Evolutionary conservation across 352 stramenopile species (phyloP), one percentile per base, ranked within the genome.

Genomic region (Globisporangium heterothallicum): DNA sequence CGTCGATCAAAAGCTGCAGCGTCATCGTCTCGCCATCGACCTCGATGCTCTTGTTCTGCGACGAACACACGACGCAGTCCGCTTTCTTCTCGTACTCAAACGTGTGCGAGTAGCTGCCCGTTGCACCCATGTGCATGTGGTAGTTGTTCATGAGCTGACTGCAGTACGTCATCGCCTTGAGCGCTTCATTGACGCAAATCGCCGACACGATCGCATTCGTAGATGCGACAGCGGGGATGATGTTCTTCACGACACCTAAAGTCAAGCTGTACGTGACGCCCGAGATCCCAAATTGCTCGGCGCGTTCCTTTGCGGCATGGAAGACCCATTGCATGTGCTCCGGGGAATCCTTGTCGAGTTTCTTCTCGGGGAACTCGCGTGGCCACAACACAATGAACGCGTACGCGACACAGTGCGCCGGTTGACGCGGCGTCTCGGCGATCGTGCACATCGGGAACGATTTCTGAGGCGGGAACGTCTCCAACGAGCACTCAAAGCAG

Each of bases 401-500:
- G 66, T 99, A 99, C 19, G 94, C 93, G 63, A 99, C 92, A 66
- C 97, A 99, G 75, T 99, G 96, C 61, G 98, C 94, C 8, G 96
- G 96, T 58, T 98, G 82, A 22, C 96, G 78, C 7, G 97, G 97
- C 19, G 96, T 99, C 77, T 99, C 96, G 24, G 78, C 82, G 43
- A 97, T 94, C n/a, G 97, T 99, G 71, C 97, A 99, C 60, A 99
- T 93, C 30, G 96, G 96, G 59, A 99, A 99, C 36, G 83, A 86
- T 29, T 81, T 88, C 60, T 98, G 93, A 12, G 96, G 96, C 30
- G 97, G 95, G 65, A 99, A 99, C 16, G 94, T 77, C 72, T 98
- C 93, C 5, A 99, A 74, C 14, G 88, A 97, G 58, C 97, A 99
- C 79, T 99, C 97, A 70, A 99, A 99, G 82, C 97, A 99, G 54